Evolutionary conservation across 345 rosid species (phyloP).

Genomic region (Microcos paniculata): DNA sequence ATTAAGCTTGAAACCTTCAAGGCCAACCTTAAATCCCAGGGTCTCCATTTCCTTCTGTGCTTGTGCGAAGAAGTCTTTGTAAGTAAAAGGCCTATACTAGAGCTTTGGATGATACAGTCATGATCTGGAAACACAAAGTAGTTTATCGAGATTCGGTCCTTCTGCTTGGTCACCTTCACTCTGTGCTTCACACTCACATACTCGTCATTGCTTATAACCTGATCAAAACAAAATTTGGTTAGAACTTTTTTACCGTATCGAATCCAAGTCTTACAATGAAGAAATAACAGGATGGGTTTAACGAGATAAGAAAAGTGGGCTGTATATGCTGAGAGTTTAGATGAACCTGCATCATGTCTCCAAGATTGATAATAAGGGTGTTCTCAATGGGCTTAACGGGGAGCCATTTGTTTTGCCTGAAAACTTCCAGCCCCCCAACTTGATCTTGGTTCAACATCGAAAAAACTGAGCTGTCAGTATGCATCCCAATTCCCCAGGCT

Average conservation of each 20-base stretch:
- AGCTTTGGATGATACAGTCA: slow-evolving; percentile 44
- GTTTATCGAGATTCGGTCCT: slow-evolving; percentile 58
- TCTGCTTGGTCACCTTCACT: slow-evolving; percentile 39
- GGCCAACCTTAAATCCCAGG: slow-evolving; percentile 58
- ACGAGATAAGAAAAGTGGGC: too few relatives aligned
- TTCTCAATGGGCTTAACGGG: slow-evolving; percentile 41
- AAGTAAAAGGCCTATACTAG: slow-evolving; percentile 65
- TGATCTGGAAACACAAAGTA: slow-evolving; percentile 70
- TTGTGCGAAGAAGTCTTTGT: slow-evolving; percentile 57
- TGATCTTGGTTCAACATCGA: slow-evolving; percentile 57
- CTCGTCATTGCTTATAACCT: slow-evolving; percentile 73
- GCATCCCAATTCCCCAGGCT: slow-evolving; percentile 50
- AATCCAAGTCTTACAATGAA: not conserved
- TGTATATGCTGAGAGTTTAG: too few relatives aligned
- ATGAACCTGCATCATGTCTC: slow-evolving; percentile 81
- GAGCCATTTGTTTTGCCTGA: slow-evolving; percentile 54
- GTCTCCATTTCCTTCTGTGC: slow-evolving; percentile 56
- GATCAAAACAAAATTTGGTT: too few relatives aligned
- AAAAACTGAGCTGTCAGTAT: slow-evolving; percentile 70
- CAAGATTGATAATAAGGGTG: slow-evolving; percentile 59
- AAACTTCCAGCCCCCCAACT: slow-evolving; percentile 59
- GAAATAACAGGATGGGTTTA: too few relatives aligned
- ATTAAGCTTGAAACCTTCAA: slow-evolving; percentile 45
- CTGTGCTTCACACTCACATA: slow-evolving; percentile 63
- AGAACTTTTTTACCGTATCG: too few relatives aligned